Evolutionary conservation across 768 basidiomycete genomes (phyloP).

Genomic region (Serendipita indica): DNA sequence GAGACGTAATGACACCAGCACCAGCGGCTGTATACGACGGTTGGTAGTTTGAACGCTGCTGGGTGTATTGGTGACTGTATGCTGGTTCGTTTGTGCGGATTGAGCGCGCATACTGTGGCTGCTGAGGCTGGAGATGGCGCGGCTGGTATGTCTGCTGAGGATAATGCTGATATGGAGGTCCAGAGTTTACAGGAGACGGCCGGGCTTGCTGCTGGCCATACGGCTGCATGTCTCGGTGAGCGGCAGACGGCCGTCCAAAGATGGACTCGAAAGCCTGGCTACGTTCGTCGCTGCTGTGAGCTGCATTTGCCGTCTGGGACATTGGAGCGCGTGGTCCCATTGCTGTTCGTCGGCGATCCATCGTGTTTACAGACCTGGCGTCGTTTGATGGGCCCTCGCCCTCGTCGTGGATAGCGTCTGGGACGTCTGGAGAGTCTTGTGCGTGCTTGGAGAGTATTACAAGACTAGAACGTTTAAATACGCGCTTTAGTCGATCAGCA

Average conservation of each 20-base stretch:
- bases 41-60: conserved; percentile 24
- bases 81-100: conserved; percentile 16
- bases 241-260: conserved; percentile 58
- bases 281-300: conserved; percentile 36
- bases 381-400: background rate
- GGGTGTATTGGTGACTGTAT: conserved; percentile 16
- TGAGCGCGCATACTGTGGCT: conserved; percentile 20
- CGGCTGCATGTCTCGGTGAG: conserved; percentile 28
- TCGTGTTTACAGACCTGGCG: background rate
- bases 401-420: background rate
- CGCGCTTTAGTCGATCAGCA: background rate
- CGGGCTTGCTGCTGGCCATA: conserved; percentile 14
- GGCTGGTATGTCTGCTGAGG: conserved; percentile 19
- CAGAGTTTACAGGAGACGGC: conserved; percentile 17
- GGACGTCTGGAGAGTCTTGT: background rate
- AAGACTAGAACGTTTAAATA: background rate
- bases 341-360: conserved; percentile 8
- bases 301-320: background rate
- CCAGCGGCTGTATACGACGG: conserved; percentile 40
- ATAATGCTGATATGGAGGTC: conserved; percentile 19
- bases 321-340: conserved; percentile 5
- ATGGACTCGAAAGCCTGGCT: conserved; percentile 74
- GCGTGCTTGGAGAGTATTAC: background rate
- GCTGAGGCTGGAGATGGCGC: conserved; percentile 15
- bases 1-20: conserved; percentile 32